These are phyloP conservation scores for Geotrichum carabidarum DNA, from an alignment of 1,139 yeast genomes.

Conservation along the genomic window DNA sequence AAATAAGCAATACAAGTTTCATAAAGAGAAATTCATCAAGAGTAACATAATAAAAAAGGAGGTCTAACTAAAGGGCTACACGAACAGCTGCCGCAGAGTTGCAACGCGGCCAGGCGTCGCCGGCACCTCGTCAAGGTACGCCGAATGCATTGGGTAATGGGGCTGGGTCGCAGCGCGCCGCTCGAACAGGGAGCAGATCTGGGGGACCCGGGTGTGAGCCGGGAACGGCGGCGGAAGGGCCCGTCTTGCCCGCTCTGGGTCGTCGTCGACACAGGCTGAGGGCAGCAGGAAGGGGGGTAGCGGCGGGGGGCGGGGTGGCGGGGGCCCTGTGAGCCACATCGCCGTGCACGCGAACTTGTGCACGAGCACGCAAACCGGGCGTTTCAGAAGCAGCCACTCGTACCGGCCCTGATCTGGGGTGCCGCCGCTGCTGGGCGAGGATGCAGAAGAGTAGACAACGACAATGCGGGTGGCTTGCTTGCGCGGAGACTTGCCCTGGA, in stretches of 20 bases:
- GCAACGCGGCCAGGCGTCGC: slow-evolving; percentile 4
- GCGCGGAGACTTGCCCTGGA: slow-evolving; percentile 10
- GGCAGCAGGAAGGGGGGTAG: slow-evolving; percentile 2
- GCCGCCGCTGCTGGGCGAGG: too few relatives aligned
- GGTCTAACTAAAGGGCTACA: not conserved
- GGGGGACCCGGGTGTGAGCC: slow-evolving; percentile 1
- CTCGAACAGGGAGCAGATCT: slow-evolving; percentile 8
- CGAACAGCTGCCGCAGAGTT: slow-evolving; percentile 2
- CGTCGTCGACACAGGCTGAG: too few relatives aligned
- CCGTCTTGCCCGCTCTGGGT: too few relatives aligned
- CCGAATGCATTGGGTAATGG: too few relatives aligned
- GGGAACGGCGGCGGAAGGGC: not conserved
- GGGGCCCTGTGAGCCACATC: slow-evolving; percentile 11
- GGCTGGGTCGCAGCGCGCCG: not conserved
- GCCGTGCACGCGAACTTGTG: slow-evolving; percentile 28
- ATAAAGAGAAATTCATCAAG: not conserved
- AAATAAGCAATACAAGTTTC: too few relatives aligned
- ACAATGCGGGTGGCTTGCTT: slow-evolving; percentile 2
- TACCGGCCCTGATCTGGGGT: not conserved
- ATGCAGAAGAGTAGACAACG: not conserved
- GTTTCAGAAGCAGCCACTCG: not conserved
- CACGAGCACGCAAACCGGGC: slow-evolving; percentile 27
- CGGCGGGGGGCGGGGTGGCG: slow-evolving; percentile 14
- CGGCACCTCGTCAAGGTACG: not conserved
- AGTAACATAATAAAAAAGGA: not conserved